Evolutionary conservation across 1,284 basidiomycete species (phyloP).

Genomic region (Mycosarcoma mackinlayi): DNA sequence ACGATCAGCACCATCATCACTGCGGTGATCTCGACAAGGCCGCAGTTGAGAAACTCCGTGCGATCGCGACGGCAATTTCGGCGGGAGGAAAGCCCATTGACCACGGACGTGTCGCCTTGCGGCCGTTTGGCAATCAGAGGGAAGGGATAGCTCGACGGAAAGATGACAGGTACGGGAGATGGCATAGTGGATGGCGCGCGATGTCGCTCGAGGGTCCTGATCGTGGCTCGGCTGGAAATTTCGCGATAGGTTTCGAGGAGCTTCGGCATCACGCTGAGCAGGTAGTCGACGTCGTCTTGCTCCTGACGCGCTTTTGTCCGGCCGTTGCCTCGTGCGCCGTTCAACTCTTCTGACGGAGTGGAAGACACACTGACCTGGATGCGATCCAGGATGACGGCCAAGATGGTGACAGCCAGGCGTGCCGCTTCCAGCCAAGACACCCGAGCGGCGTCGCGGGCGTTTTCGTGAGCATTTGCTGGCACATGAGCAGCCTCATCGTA

Average conservation of each 20-base stretch:
- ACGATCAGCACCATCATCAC: constrained; percentile 85
- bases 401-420: constrained; percentile 73
- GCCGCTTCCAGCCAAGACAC: constrained; percentile 90
- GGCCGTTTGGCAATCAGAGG: constrained; percentile 80
- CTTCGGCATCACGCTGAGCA: constrained; percentile 85
- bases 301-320: constrained; percentile 73
- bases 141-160: constrained; percentile 93
- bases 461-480: constrained; percentile 40
- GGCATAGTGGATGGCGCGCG: constrained; percentile 74
- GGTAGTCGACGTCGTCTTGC: constrained; percentile 90
- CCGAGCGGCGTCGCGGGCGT: constrained; percentile 72
- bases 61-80: constrained; percentile 40
- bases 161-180: constrained; percentile 80
- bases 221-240: constrained; percentile 77
- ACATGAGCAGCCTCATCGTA: constrained; percentile 73
- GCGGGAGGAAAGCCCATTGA: constrained; percentile 48
- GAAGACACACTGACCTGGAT: constrained; percentile 72
- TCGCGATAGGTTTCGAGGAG: constrained; percentile 88
- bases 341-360: not conserved
- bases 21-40: constrained; percentile 85
- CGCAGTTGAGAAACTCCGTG: constrained; percentile 75
- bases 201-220: constrained; percentile 78
- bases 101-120: constrained; percentile 66
- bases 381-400: constrained; percentile 88
- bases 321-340: constrained; percentile 5